phyloP scores from a whole-genome alignment of 2,329 filamentous ascomycete genomes.

The Onygenales sp. region DNA sequence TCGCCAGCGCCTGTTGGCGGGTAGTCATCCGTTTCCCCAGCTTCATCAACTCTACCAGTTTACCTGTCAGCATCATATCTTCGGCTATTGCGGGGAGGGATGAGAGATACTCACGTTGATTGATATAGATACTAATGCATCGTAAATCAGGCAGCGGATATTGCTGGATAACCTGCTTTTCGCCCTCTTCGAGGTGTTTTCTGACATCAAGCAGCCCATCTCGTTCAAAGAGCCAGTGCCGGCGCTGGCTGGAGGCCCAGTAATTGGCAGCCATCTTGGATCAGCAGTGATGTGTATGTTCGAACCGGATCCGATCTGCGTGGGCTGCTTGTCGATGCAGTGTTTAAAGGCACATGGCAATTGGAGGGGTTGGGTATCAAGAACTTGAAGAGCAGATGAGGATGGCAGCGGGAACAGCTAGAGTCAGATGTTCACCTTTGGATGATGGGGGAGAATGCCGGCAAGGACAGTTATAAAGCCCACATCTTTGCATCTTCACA shows the following conservation, averaged over 20 bases:
- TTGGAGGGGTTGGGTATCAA: too few relatives aligned
- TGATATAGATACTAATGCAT: constrained; percentile 83
- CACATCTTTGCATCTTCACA: too few relatives aligned
- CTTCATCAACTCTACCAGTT: constrained; percentile 59
- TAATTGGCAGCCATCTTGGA: constrained; percentile 79
- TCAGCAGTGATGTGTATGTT: background rate
- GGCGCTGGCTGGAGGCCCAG: constrained; percentile 88
- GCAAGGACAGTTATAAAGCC: too few relatives aligned
- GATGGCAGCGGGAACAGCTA: background rate
- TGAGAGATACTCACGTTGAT: constrained; percentile 56
- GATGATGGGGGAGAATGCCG: too few relatives aligned
- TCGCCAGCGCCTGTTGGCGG: constrained; percentile 86
- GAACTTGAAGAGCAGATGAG: background rate
- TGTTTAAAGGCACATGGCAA: background rate
- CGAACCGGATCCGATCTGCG: background rate
- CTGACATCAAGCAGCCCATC: constrained; percentile 68
- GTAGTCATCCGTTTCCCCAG: constrained; percentile 75
- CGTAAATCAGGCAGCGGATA: constrained; percentile 75
- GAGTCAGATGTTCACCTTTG: too few relatives aligned
- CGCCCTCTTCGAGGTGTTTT: constrained; percentile 65
- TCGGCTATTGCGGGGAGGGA: background rate
- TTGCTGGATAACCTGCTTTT: constrained; percentile 63
- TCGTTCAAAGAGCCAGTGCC: constrained; percentile 82
- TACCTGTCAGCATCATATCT: background rate
- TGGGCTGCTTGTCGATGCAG: background rate